Percentiles rank a stretch among this genome's conserved stretches.
Evolutionary conservation across 2,329 filamentous ascomycete genomes (phyloP).

Genomic region (Conoideocrella luteorostrata): DNA sequence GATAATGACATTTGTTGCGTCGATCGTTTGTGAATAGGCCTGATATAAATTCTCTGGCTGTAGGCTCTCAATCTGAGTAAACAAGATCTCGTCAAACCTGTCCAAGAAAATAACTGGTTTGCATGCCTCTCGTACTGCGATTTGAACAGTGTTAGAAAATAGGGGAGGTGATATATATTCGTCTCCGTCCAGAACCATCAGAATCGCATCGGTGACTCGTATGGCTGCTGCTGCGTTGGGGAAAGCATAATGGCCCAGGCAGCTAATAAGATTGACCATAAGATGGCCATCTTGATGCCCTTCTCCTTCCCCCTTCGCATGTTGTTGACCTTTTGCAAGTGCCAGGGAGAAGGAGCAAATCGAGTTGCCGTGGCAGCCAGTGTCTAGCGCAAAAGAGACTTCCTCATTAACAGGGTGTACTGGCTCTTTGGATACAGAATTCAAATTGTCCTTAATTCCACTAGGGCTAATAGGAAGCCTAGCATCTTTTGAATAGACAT

Average conservation of each 20-base stretch:
- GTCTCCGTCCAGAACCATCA: conserved; percentile 99
- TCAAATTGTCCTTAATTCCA: too few relatives aligned
- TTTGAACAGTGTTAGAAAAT: conserved; percentile 98
- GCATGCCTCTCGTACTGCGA: conserved; percentile 99
- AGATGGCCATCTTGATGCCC: too few relatives aligned
- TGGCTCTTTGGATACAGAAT: too few relatives aligned
- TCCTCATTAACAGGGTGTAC: too few relatives aligned
- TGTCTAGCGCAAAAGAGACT: too few relatives aligned
- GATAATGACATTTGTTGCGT: conserved; percentile 99
- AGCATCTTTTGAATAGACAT: too few relatives aligned
- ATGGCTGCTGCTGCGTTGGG: conserved; percentile 98
- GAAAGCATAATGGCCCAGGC: conserved; percentile 99
- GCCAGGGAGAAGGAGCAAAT: too few relatives aligned
- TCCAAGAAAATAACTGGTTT: conserved; percentile 99
- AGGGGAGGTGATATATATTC: conserved; percentile 99
- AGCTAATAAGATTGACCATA: conserved; percentile 99
- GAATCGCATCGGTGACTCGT: conserved; percentile 98
- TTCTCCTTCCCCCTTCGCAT: too few relatives aligned
- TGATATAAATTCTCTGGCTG: conserved; percentile 99
- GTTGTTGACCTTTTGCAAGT: too few relatives aligned
- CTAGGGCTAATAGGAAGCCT: too few relatives aligned
- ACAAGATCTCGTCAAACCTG: conserved; percentile 99
- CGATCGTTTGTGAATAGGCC: conserved; percentile 98
- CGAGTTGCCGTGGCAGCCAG: too few relatives aligned
- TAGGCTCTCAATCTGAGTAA: conserved; percentile 97